Percentiles rank a stretch among this genome's conserved stretches.
Evolutionary conservation across 805 yeast species (phyloP).

Genomic region (Monosporozyma servazzii): DNA sequence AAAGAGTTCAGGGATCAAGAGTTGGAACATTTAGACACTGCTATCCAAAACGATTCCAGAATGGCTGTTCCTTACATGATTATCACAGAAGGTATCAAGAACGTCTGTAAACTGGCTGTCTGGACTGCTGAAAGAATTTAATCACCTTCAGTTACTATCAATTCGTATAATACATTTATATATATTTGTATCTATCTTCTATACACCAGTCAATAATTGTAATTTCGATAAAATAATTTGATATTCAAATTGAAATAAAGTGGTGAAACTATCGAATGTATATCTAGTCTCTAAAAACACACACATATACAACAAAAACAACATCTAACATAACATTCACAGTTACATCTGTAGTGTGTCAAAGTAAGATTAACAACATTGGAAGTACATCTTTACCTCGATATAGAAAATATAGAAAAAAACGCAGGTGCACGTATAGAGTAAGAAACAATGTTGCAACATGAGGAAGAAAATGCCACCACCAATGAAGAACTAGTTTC

Average conservation of each 20-base stretch:
- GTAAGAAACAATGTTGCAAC: background rate
- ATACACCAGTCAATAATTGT: background rate
- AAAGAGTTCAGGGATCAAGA: conserved; percentile 86
- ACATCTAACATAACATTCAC: background rate
- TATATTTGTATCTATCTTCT: background rate
- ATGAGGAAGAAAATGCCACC: background rate
- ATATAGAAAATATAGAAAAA: background rate
- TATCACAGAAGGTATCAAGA: conserved; percentile 78
- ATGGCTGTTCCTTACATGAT: conserved; percentile 87
- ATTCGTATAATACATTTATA: background rate
- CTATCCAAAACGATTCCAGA: conserved; percentile 84
- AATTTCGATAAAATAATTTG: background rate
- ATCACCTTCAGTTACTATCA: background rate
- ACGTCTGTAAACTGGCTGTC: conserved; percentile 79
- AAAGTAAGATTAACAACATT: background rate
- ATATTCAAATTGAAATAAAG: background rate
- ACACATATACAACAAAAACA: background rate
- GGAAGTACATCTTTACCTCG: background rate
- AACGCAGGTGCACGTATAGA: background rate
- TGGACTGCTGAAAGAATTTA: conserved; percentile 82
- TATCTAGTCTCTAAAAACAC: background rate
- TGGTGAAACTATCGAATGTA: background rate
- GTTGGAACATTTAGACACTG: conserved; percentile 89
- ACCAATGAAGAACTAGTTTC: background rate
- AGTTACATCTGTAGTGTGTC: no score